Percentiles rank a stretch among this genome's conserved stretches.
These are phyloP conservation scores for Melastoma malabathricum DNA, from an alignment of 345 rosid genomes.

Conservation along the genomic window DNA sequence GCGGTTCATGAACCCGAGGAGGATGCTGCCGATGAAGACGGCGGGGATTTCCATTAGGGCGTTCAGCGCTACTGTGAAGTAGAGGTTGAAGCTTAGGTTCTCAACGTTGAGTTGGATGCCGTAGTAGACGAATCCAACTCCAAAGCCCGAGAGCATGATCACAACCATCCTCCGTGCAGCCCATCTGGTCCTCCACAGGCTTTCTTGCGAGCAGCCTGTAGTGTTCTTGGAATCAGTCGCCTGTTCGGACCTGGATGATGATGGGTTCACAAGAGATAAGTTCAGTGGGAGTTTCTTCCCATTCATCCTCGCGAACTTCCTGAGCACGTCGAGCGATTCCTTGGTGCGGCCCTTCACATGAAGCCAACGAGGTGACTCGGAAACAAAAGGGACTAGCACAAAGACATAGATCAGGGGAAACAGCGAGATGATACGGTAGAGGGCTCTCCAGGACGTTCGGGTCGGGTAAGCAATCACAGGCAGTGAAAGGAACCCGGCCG, in stretches of 20 bases:
- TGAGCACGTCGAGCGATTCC: constrained; percentile 45
- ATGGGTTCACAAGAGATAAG: constrained; percentile 23
- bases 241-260: background rate
- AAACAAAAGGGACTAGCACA: constrained; percentile 30
- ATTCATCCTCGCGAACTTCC: constrained; percentile 29
- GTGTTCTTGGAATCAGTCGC: background rate
- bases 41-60: constrained; percentile 74
- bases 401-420: constrained; percentile 37
- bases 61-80: constrained; percentile 42
- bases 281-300: constrained; percentile 36
- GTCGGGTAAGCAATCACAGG: constrained; percentile 45
- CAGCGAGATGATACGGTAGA: constrained; percentile 34
- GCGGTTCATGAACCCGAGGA: constrained; percentile 35
- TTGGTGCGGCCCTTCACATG: constrained; percentile 29
- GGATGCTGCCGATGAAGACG: constrained; percentile 32
- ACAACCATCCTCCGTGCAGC: constrained; percentile 38
- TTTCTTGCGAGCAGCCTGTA: constrained; percentile 11
- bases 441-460: constrained; percentile 45
- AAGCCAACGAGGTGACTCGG: constrained; percentile 82
- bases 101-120: constrained; percentile 63
- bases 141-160: constrained; percentile 52
- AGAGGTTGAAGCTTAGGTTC: constrained; percentile 55
- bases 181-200: constrained; percentile 48
- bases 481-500: constrained; percentile 53
- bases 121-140: constrained; percentile 56